Conservation (phyloP, 2,329 filamentous ascomycete species). For the Exophiala calicioides region DNA sequence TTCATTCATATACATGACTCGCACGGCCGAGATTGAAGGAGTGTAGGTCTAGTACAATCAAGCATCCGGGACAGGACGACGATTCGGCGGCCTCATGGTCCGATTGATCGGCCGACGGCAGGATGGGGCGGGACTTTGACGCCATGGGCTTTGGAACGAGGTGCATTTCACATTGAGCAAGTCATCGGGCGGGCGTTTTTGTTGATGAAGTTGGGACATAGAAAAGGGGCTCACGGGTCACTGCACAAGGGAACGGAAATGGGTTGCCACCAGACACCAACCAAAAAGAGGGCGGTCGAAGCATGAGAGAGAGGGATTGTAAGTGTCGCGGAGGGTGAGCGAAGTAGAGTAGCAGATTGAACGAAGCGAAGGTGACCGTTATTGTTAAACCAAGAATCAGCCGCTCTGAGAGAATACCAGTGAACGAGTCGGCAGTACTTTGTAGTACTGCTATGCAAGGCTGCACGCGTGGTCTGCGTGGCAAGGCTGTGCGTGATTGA, state of each 20-base stretch:
- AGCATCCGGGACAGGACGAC: neutral
- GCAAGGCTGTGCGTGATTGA: no score
- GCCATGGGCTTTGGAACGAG: conserved; percentile 11
- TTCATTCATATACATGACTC: conserved; percentile 8
- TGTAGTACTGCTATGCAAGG: neutral
- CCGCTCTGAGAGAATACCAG: neutral
- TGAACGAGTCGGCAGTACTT: neutral
- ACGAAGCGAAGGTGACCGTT: conserved; percentile 20
- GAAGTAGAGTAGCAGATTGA: conserved; percentile 19
- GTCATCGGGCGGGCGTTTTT: neutral
- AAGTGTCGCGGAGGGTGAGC: neutral
- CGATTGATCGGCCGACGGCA: conserved; percentile 1
- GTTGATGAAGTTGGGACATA: no score
- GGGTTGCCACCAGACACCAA: no score
- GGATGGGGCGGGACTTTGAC: no score
- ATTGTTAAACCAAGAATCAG: conserved; percentile 1
- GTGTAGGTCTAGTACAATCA: no score
- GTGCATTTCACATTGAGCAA: neutral
- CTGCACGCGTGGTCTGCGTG: neutral
- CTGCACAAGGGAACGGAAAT: no score
- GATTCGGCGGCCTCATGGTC: conserved; percentile 11
- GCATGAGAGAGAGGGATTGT: neutral
- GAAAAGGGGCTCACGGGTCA: no score
- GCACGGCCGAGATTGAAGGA: conserved; percentile 3
- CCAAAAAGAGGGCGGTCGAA: conserved; percentile 1